phyloP scores from a whole-genome alignment of 768 basidiomycete species.

The Leucosporidium yakuticum region DNA sequence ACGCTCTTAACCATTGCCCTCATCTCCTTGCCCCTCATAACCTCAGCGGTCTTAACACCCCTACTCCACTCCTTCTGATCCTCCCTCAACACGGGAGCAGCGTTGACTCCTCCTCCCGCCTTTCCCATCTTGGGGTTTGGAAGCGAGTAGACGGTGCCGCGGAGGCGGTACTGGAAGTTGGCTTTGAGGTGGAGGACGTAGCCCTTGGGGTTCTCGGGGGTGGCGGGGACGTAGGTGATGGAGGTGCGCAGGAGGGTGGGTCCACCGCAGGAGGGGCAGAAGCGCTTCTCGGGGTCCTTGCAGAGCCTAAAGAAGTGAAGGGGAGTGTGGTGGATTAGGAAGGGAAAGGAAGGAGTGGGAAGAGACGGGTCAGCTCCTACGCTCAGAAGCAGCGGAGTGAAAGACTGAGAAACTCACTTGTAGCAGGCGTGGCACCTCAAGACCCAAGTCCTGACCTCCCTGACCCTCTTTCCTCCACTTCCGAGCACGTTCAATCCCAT shows the following conservation, averaged over 20 bases:
- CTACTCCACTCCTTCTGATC: conserved; percentile 83
- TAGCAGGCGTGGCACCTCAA: conserved; percentile 96
- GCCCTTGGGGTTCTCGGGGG: conserved; percentile 47
- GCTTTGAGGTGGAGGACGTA: conserved; percentile 88
- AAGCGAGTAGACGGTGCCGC: conserved; percentile 83
- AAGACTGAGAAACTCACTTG: conserved; percentile 62
- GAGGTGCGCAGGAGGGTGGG: conserved; percentile 83
- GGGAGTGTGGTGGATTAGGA: neutral
- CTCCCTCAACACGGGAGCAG: conserved; percentile 81
- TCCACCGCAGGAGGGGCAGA: conserved; percentile 89
- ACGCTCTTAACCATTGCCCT: conserved; percentile 58
- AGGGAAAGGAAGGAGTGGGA: too few species aligned
- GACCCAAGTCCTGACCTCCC: conserved; percentile 90
- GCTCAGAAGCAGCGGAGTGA: neutral
- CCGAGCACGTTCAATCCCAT: conserved; percentile 87
- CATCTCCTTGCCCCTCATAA: conserved; percentile 70
- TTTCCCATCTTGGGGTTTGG: conserved; percentile 83
- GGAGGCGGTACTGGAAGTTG: conserved; percentile 87
- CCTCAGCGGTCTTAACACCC: conserved; percentile 70
- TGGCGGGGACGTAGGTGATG: conserved; percentile 55
- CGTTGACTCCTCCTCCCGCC: conserved; percentile 55
- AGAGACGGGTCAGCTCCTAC: neutral
- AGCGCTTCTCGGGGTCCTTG: conserved; percentile 88
- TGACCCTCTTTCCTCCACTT: conserved; percentile 81
- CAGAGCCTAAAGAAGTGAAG: conserved; percentile 61